Evolutionary conservation across 495 filamentous ascomycete genomes (phyloP).

Genomic region (Pseudomonodictys pantanalensis): DNA sequence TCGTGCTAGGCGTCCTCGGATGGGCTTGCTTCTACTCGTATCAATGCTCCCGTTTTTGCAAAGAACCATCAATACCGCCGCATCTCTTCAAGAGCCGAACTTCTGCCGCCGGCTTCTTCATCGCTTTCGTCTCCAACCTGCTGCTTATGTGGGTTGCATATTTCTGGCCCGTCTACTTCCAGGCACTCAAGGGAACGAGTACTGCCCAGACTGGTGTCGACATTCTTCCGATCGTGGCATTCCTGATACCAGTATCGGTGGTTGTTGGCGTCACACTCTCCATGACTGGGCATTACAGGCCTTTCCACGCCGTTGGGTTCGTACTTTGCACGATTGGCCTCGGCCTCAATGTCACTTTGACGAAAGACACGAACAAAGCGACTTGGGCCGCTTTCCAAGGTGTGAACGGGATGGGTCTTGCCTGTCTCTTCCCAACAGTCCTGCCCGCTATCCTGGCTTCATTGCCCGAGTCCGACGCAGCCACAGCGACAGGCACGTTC

Average conservation of each 20-base stretch:
- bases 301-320: conserved; percentile 13
- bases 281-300: conserved; percentile 7
- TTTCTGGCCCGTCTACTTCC: conserved; percentile 27
- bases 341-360: background rate
- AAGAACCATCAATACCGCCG: conserved; percentile 9
- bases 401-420: conserved; percentile 1
- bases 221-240: conserved; percentile 3
- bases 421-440: background rate
- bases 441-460: conserved; percentile 16
- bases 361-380: background rate
- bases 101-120: background rate
- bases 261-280: conserved; percentile 1
- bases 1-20: conserved; percentile 10
- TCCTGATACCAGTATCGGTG: background rate
- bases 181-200: background rate
- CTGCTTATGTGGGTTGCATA: conserved; percentile 16
- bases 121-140: conserved; percentile 7
- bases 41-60: conserved; percentile 1
- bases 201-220: conserved; percentile 7
- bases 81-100: conserved; percentile 14
- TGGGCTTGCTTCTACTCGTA: conserved; percentile 1
- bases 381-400: conserved; percentile 9
- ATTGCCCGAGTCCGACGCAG: conserved; percentile 4
- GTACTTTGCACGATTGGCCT: conserved; percentile 1
- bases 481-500: conserved; percentile 1